Base-by-base conservation (phyloP, 192 early-diverging fungal genomes). In the Coemansia erecta region DNA sequence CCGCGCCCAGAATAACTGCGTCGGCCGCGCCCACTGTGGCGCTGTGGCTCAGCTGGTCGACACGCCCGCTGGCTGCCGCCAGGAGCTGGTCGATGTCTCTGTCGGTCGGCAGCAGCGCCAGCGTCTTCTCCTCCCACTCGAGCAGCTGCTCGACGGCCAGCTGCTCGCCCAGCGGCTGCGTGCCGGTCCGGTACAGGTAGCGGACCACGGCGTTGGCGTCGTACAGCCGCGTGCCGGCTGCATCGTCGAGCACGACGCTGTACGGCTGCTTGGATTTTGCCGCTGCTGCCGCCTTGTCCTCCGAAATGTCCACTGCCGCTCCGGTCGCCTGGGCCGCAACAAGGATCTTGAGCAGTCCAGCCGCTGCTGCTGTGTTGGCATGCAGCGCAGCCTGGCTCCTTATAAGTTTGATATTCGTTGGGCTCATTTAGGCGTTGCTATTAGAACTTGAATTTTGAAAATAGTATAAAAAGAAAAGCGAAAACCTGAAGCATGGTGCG, bases 151-250 rank as follows among this genome's bases (percentile, higher is more conserved):
- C 77, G 26, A 68, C 21, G n/a, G 57, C 61, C 14, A 75, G 41
- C 13, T 55, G 61, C 31, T 75, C 63, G 46, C 49, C 37, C 22
- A 67, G 53, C 0, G 77, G 28, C 21, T 63, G 77, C 23, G 48
- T 44, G 24, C 58, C 64, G 13, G 52, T 42, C 47, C 47, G 55
- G 56, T 61, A 75, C 39, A 73, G 68, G 39, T 65, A 71, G 63
- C 66, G 77, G 8, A 81, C 73, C 42, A 61, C 60, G 18, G 80
- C 80, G 55, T 81, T 81, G 49, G 70, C 70, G 26, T 81, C 73
- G 50, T 69, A 81, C 26, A 81, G 49, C 24, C 39, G 63, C 15
- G 66, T 63, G 48, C 63, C 57, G 33, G 58, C 11, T 19, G 60
- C 63, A 41, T 54, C 52, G 23, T 64, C 44, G 1, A 56, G 42